Conservation (phyloP, 768 basidiomycete species). For the Leccinum obscurum region DNA sequence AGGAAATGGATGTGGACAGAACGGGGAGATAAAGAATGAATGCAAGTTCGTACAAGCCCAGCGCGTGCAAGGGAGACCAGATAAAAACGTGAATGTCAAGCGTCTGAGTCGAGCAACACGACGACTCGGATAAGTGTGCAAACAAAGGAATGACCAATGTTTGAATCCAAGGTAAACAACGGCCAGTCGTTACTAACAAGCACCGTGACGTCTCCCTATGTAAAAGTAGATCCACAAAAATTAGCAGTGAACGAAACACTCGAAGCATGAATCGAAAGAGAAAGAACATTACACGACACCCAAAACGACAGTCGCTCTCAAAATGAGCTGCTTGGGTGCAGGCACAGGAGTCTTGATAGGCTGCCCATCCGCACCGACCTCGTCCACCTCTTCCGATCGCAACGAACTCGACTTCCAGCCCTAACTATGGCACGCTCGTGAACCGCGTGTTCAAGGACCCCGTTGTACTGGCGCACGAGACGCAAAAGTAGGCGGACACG, state of each 20-base stretch:
- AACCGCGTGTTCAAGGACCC: constrained; percentile 84
- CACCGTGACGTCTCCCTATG: not conserved
- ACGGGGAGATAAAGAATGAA: not conserved
- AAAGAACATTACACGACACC: constrained; percentile 57
- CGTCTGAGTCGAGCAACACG: not conserved
- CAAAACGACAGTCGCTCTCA: constrained; percentile 77
- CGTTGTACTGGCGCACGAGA: constrained; percentile 80
- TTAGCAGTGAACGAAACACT: not conserved
- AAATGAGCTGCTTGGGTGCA: constrained; percentile 50
- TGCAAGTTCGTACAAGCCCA: constrained; percentile 11
- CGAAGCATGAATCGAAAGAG: constrained; percentile 6
- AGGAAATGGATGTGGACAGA: constrained; percentile 3
- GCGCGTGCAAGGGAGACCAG: not conserved
- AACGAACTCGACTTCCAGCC: constrained; percentile 81
- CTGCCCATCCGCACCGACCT: constrained; percentile 37
- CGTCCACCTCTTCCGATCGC: constrained; percentile 47
- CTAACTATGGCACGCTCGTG: constrained; percentile 84
- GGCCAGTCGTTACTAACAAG: not conserved
- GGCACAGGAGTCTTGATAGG: constrained; percentile 32
- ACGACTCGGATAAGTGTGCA: not conserved
- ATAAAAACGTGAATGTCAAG: constrained; percentile 4
- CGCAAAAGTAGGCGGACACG: constrained; percentile 79
- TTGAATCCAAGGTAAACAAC: not conserved
- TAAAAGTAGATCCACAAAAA: not conserved
- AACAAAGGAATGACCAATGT: constrained; percentile 3